These are phyloP conservation scores for Strobilomyces dryophilus DNA, from an alignment of 768 basidiomycete genomes.

Conservation along the genomic window DNA sequence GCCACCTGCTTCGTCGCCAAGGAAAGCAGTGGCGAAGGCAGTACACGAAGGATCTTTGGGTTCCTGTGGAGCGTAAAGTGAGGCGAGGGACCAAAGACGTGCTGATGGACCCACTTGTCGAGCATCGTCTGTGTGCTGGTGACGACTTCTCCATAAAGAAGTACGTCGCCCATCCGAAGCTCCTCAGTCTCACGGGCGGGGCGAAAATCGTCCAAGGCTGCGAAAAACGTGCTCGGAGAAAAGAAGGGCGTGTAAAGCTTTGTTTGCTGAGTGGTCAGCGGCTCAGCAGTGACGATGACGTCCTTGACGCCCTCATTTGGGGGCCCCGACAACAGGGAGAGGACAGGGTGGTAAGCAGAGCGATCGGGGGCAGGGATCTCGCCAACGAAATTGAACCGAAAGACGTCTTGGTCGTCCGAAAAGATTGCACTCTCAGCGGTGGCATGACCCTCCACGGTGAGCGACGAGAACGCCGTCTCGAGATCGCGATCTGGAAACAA, in stretches of 20 bases:
- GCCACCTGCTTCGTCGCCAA: slow-evolving; percentile 84
- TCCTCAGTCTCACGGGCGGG: slow-evolving; percentile 14
- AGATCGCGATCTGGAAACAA: slow-evolving; percentile 19
- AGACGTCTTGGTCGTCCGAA: slow-evolving; percentile 68
- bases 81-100: not conserved
- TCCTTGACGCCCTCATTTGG: slow-evolving; percentile 43
- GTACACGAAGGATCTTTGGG: slow-evolving; percentile 56
- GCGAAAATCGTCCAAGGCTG: slow-evolving; percentile 37
- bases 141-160: slow-evolving; percentile 85
- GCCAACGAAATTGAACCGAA: slow-evolving; percentile 49
- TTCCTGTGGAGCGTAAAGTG: slow-evolving; percentile 52
- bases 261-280: slow-evolving; percentile 44
- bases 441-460: slow-evolving; percentile 42
- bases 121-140: slow-evolving; percentile 95
- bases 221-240: slow-evolving; percentile 59
- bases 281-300: slow-evolving; percentile 48
- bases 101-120: slow-evolving; percentile 61
- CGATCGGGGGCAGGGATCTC: slow-evolving; percentile 26
- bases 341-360: slow-evolving; percentile 15
- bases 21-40: slow-evolving; percentile 77
- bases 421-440: slow-evolving; percentile 32
- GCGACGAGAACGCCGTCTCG: slow-evolving; percentile 44
- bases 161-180: slow-evolving; percentile 69
- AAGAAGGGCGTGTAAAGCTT: slow-evolving; percentile 60
- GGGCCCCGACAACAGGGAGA: slow-evolving; percentile 25